Conservation (phyloP, 2,329 filamentous ascomycete species). For the Alternaria burnsii region DNA sequence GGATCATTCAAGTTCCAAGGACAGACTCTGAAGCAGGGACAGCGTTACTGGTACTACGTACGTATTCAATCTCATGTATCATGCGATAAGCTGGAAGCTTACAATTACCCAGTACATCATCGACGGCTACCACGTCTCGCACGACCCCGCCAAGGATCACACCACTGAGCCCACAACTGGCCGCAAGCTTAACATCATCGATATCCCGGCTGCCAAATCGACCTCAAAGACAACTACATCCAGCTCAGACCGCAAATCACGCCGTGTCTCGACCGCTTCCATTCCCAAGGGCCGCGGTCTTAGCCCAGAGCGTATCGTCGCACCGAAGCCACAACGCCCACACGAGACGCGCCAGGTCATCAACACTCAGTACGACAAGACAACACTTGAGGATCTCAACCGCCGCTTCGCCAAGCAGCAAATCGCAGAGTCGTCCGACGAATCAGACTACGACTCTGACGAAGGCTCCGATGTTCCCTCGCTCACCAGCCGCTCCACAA, state of each 20-base stretch:
- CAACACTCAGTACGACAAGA: conserved; percentile 78
- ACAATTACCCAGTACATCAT: conserved; percentile 76
- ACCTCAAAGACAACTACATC: conserved; percentile 60
- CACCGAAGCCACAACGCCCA: conserved; percentile 88
- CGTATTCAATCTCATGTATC: conserved; percentile 31
- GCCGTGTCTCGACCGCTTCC: conserved; percentile 65
- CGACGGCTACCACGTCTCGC: conserved; percentile 96
- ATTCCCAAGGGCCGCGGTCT: conserved; percentile 89
- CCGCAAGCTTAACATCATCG: conserved; percentile 96
- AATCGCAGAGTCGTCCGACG: conserved; percentile 59
- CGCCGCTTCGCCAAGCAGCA: conserved; percentile 75
- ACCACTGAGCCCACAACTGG: conserved; percentile 96
- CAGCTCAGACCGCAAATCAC: conserved; percentile 54
- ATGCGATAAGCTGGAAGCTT: conserved; percentile 26
- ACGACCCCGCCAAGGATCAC: conserved; percentile 89
- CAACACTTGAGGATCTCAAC: conserved; percentile 80
- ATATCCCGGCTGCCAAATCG: conserved; percentile 71
- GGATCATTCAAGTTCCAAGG: conserved; percentile 97
- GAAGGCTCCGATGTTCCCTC: conserved; percentile 78
- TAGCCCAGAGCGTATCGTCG: conserved; percentile 87
- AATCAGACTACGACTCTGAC: conserved; percentile 70
- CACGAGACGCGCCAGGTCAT: conserved; percentile 88
- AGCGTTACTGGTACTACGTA: conserved; percentile 98
- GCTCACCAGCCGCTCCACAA: conserved; percentile 74
- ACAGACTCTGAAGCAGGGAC: conserved; percentile 82